Evolutionary conservation across 345 rosid species (phyloP).

Genomic region (Schrenkiella parvula): DNA sequence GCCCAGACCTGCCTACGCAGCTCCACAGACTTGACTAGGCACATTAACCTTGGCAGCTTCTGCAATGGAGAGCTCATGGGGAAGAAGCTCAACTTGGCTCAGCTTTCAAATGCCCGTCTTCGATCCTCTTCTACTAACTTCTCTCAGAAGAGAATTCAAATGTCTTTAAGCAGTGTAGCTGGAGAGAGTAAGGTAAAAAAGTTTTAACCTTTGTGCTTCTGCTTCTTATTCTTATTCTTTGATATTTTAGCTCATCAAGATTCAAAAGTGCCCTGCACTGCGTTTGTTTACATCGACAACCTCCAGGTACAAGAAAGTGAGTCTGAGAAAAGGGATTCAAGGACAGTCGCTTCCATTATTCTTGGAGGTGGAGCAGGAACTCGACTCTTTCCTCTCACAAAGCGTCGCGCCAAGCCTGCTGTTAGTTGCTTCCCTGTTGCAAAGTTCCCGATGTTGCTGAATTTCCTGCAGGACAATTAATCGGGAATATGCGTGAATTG

Average conservation of each 20-base stretch:
- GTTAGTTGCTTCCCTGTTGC: constrained; percentile 39
- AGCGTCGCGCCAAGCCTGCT: constrained; percentile 94
- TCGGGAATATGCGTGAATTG: background rate
- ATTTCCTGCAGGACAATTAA: background rate
- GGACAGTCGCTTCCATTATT: constrained; percentile 77
- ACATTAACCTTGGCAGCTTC: constrained; percentile 41
- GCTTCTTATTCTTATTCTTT: background rate
- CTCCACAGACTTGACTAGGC: constrained; percentile 30
- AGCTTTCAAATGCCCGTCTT: constrained; percentile 6
- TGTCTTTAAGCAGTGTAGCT: constrained; percentile 50
- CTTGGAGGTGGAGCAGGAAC: constrained; percentile 99
- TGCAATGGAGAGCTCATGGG: constrained; percentile 79
- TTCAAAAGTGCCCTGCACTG: background rate
- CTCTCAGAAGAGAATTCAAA: constrained; percentile 35
- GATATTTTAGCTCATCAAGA: background rate
- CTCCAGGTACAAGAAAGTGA: constrained; percentile 66
- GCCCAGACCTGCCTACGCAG: constrained; percentile 43
- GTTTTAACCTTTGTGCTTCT: background rate
- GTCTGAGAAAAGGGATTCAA: constrained; percentile 58
- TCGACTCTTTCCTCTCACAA: constrained; percentile 95
- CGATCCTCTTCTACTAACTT: constrained; percentile 18
- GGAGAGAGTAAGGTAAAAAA: constrained; percentile 47
- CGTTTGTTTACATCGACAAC: background rate
- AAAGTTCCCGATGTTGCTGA: background rate
- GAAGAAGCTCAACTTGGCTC: constrained; percentile 42